phyloP scores from a whole-genome alignment of 2,329 filamentous ascomycete species.

The Dryadomyces quercus-mongolicae region DNA sequence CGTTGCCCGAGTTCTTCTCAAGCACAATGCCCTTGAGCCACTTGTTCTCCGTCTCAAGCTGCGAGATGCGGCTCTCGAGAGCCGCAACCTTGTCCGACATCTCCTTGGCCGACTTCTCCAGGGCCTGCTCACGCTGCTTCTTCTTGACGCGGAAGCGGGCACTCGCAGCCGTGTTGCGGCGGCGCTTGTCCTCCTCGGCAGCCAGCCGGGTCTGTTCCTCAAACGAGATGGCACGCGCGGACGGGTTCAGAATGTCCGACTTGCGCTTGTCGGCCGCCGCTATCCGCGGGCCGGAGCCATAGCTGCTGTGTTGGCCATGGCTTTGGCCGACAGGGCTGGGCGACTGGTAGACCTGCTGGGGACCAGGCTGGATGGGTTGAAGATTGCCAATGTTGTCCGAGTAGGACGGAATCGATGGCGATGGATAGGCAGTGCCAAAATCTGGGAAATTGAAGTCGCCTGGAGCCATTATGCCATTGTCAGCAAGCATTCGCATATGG shows the following conservation, averaged over 20 bases:
- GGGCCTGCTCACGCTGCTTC: slow-evolving; percentile 83
- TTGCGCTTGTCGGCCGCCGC: slow-evolving; percentile 30
- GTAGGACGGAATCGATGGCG: slow-evolving; percentile 34
- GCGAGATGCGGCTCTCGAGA: slow-evolving; percentile 60
- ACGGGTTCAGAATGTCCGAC: slow-evolving; percentile 26
- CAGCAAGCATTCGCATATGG: slow-evolving; percentile 18
- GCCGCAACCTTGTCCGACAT: slow-evolving; percentile 66
- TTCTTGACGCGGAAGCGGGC: slow-evolving; percentile 90
- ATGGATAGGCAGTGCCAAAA: slow-evolving; percentile 38
- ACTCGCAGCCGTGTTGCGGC: slow-evolving; percentile 78
- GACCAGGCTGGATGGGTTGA: slow-evolving; percentile 39
- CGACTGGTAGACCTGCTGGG: slow-evolving; percentile 31
- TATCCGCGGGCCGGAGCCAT: slow-evolving; percentile 13
- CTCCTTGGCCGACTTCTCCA: slow-evolving; percentile 72
- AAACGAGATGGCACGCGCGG: slow-evolving; percentile 37
- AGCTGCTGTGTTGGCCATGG: slow-evolving; percentile 19
- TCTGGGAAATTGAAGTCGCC: slow-evolving; percentile 46
- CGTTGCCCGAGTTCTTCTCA: slow-evolving; percentile 62
- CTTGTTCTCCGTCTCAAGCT: slow-evolving; percentile 74
- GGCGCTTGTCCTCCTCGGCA: slow-evolving; percentile 81
- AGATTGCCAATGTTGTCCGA: slow-evolving; percentile 28
- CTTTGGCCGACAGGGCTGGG: slow-evolving; percentile 15
- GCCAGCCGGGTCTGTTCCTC: slow-evolving; percentile 62
- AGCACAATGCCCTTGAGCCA: slow-evolving; percentile 72
- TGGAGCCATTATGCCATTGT: slow-evolving; percentile 36